Base-by-base conservation (phyloP, 2,329 filamentous ascomycete genomes). In the Dothideomycetes sp. region DNA sequence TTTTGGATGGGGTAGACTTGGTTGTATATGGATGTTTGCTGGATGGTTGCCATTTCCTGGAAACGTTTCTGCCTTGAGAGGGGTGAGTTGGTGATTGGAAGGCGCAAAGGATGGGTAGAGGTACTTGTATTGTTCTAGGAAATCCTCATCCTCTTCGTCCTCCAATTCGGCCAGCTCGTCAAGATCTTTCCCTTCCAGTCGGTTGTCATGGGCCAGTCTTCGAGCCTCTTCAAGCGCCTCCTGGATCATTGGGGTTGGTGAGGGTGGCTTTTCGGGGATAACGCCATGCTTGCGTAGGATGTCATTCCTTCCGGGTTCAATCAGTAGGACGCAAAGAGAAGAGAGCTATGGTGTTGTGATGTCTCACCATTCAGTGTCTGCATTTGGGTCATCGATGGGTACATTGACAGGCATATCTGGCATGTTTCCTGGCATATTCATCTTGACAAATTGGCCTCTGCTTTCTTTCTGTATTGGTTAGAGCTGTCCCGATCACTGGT, bases 221-320 rank as follows among this genome's bases (percentile, higher is more conserved):
- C 84, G 77, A 10, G 84, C 91, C 65, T 94, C 84, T 15, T 81
- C 62, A 34, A 98, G 76, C 3, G 91, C 91, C 68, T 96, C 89
- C 64, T 98, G 83, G 53, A 98, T 95, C 66, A 94, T 81, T 5
- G 88, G 87, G 2, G 91, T 95, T 2, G 91, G 91, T 34, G 89
- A 94, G 3, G 88, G 87, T 0, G 89, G 87, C 59, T 94, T 96
- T 60, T 96, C 88, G n/a, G 91, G 91, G 46, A 98, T 96, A 49
- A 98, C 73, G 49, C 87, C 86, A 68, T 98, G 87, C 62, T 94
- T 93, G 52, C 91, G 84, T 42, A 98, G 79, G 55, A 98, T 98
- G 52, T 98, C 91, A 60, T 98, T 98, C 88, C 88, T 95, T n/a
- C n/a, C n/a, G n/a, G n/a, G n/a, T n/a, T 36, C 9, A 22, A 12